A percentile compares a stretch with the other conserved stretches of the same genome.
These are phyloP conservation scores for Moesziomyces globuligerus DNA, from an alignment of 1,284 basidiomycete genomes.

Conservation along the genomic window DNA sequence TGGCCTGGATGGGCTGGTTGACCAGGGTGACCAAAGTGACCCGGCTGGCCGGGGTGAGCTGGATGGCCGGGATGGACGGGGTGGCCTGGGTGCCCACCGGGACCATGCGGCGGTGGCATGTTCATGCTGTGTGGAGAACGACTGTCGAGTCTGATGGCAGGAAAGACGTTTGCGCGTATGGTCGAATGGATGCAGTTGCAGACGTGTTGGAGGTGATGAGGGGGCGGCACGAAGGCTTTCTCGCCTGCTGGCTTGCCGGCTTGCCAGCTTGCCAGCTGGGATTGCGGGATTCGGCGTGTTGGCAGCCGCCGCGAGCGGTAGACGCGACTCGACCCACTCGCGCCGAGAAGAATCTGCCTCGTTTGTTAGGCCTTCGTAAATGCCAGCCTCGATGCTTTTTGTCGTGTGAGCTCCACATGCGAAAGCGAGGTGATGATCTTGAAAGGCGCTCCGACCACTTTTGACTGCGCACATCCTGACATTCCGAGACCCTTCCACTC, in stretches of 20 bases:
- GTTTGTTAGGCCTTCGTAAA: neutral
- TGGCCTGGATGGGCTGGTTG: constrained; percentile 34
- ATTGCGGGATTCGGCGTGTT: no score
- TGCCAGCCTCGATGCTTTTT: neutral
- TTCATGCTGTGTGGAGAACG: constrained; percentile 21
- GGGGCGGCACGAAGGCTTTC: constrained; percentile 2
- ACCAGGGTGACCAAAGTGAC: constrained; percentile 25
- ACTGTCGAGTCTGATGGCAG: neutral
- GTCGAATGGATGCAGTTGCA: neutral
- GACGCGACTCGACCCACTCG: constrained; percentile 3
- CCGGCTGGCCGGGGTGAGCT: constrained; percentile 12
- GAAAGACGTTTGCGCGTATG: neutral
- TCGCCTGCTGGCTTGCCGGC: neutral
- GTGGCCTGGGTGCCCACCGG: constrained; percentile 8
- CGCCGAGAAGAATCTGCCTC: neutral
- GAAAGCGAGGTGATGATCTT: no score
- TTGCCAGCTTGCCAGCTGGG: no score
- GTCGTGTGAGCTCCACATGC: neutral
- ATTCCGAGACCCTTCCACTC: no score
- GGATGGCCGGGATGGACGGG: constrained; percentile 1
- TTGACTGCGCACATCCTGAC: neutral
- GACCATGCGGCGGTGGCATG: constrained; percentile 47
- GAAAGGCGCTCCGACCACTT: neutral
- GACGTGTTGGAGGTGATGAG: constrained; percentile 1
- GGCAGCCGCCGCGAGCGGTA: no score